A percentile compares a stretch with the other conserved stretches of the same genome.
Evolutionary conservation across 1,284 basidiomycete species (phyloP).

Genomic region (Rhodotorula sp.): DNA sequence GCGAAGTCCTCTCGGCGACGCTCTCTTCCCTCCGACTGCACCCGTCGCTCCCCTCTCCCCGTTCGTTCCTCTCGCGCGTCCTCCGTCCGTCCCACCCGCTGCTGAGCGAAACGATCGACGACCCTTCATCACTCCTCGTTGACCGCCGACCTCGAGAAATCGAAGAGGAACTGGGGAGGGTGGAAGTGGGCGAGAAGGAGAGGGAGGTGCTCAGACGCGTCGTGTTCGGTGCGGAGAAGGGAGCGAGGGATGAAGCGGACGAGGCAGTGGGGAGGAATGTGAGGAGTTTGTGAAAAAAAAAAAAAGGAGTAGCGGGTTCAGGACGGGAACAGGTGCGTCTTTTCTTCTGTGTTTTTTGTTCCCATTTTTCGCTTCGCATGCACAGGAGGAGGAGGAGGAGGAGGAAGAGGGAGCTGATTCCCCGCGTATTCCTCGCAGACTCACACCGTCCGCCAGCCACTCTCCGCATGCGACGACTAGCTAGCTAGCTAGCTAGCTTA

Average conservation of each 20-base stretch:
- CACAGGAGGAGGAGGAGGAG: too few species aligned
- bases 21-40: conserved; percentile 14
- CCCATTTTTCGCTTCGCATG: too few species aligned
- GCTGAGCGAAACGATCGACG: background rate
- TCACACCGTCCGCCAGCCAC: too few species aligned
- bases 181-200: background rate
- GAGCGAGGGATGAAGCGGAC: background rate
- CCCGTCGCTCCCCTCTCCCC: conserved; percentile 1
- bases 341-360: too few species aligned
- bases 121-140: too few species aligned
- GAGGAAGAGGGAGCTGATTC: too few species aligned
- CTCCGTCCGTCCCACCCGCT: background rate
- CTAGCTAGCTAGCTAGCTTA: too few species aligned
- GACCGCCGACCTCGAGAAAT: background rate
- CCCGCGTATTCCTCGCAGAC: too few species aligned
- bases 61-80: conserved; percentile 1
- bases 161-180: background rate
- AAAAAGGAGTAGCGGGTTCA: background rate
- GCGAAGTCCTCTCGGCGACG: conserved; percentile 1
- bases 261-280: conserved; percentile 5
- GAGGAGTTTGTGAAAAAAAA: conserved; percentile 8
- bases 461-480: too few species aligned
- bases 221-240: background rate
- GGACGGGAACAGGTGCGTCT: too few species aligned
- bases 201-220: background rate